phyloP scores from a whole-genome alignment of 179 eudicot species.

The Pouteria campechiana region DNA sequence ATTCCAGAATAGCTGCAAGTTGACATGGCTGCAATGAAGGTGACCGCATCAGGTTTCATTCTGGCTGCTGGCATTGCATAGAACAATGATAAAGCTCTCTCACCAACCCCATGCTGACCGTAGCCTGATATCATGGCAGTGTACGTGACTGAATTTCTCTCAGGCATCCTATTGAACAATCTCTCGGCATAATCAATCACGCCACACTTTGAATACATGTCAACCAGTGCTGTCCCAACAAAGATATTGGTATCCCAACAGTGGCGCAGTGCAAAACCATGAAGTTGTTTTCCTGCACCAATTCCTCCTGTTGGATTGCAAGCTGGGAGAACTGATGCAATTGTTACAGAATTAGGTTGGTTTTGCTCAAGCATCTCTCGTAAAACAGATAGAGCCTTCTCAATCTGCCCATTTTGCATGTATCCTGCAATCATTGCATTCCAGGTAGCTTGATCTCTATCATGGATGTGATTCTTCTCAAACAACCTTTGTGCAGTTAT shows the following conservation, averaged over 20 bases:
- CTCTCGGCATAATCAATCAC: constrained; percentile 35
- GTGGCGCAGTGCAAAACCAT: constrained; percentile 44
- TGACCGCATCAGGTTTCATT: constrained; percentile 43
- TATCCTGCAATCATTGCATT: constrained; percentile 52
- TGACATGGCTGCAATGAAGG: constrained; percentile 55
- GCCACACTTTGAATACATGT: constrained; percentile 66
- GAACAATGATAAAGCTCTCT: constrained; percentile 31
- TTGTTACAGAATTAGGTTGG: constrained; percentile 53
- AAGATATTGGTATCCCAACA: constrained; percentile 38
- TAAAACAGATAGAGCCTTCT: constrained; percentile 33
- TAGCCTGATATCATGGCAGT: constrained; percentile 65
- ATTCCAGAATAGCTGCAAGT: constrained; percentile 66
- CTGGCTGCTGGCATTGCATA: constrained; percentile 31
- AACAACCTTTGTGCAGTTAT: constrained; percentile 27
- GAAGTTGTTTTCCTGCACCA: constrained; percentile 41
- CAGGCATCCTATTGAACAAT: constrained; percentile 21
- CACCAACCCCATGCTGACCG: constrained; percentile 68
- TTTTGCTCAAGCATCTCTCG: constrained; percentile 38
- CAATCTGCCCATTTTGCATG: constrained; percentile 38
- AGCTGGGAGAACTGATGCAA: constrained; percentile 58
- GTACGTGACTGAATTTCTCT: constrained; percentile 44
- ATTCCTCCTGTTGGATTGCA: constrained; percentile 41
- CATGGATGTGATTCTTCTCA: constrained; percentile 13
- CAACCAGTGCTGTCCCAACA: constrained; percentile 52
- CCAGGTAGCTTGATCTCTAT: constrained; percentile 60